Conservation (phyloP, 2,329 filamentous ascomycete genomes). For the Fusarium sp. region DNA sequence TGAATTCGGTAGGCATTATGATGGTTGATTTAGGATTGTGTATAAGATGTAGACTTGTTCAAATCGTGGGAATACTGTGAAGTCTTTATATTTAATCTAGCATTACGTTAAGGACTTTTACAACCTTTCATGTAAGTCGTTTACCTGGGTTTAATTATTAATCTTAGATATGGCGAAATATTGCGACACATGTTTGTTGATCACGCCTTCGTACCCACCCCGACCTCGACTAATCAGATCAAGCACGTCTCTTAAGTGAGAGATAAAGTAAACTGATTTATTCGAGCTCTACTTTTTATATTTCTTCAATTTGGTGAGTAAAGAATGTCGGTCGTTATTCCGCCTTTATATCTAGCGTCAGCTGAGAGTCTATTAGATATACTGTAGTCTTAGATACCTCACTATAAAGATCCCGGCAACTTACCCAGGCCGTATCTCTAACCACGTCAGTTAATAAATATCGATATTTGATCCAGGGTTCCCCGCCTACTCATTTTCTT, state of each 20-base stretch:
- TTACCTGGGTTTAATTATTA: constrained; percentile 38
- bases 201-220: constrained; percentile 44
- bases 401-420: neutral
- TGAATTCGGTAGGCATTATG: constrained; percentile 65
- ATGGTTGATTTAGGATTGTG: neutral
- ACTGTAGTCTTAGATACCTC: neutral
- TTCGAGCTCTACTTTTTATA: fast-evolving
- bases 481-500: constrained; percentile 12
- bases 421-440: too few relatives aligned
- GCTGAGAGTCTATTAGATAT: neutral
- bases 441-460: too few relatives aligned
- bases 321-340: neutral
- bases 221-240: constrained; percentile 42
- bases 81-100: neutral
- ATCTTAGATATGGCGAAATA: constrained; percentile 46
- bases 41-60: neutral
- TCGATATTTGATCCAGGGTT: constrained; percentile 1
- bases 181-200: constrained; percentile 44
- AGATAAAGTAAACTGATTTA: neutral
- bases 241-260: neutral
- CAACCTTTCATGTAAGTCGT: too few relatives aligned
- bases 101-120: neutral
- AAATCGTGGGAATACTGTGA: neutral
- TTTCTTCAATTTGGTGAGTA: too few relatives aligned
- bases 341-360: neutral